phyloP scores from a whole-genome alignment of 306 rosid genomes.

The Prunus fruticosa region DNA sequence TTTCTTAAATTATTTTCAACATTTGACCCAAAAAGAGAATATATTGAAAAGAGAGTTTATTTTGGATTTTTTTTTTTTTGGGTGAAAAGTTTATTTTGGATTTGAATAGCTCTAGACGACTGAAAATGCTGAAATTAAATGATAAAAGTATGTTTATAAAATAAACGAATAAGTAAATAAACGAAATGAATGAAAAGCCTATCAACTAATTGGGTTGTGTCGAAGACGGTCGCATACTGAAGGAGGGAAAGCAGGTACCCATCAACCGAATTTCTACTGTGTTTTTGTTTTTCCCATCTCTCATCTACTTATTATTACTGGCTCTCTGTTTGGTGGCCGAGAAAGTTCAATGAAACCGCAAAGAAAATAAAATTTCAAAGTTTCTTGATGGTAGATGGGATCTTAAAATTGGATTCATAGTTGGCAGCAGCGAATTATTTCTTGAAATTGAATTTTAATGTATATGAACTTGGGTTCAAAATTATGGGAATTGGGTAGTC shows the following conservation, averaged over 20 bases:
- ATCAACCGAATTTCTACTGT: background rate
- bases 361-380: background rate
- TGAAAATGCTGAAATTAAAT: too few species aligned
- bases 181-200: background rate
- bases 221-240: background rate
- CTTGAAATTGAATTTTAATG: background rate
- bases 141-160: too few species aligned
- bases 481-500: background rate
- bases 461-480: background rate
- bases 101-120: too few species aligned
- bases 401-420: too few species aligned
- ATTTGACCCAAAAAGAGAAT: too few species aligned
- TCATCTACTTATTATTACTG: background rate
- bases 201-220: background rate
- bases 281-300: background rate
- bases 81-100: too few species aligned
- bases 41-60: too few species aligned
- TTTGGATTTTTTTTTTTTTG: too few species aligned
- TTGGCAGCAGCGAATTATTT: background rate
- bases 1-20: too few species aligned
- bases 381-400: background rate
- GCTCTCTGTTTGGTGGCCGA: constrained; percentile 6
- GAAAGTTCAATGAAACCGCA: background rate
- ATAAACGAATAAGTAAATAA: too few species aligned
- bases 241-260: background rate